These are phyloP conservation scores for Solanum tacnaense DNA, from an alignment of 257 asterid species.

Conservation along the genomic window DNA sequence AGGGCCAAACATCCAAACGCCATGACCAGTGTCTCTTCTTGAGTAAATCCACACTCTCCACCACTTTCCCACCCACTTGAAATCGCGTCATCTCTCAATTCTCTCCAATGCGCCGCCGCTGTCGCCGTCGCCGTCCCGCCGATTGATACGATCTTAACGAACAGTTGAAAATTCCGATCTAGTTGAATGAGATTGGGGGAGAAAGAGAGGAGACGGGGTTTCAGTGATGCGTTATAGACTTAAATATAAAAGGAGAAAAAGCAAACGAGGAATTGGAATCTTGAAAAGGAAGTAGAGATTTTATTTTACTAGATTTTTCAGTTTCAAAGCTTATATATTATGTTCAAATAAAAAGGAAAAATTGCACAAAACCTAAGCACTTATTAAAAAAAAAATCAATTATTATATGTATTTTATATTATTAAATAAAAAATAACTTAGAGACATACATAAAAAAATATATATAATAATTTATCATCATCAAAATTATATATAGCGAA, in stretches of 20 bases:
- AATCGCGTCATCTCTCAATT: constrained; percentile 51
- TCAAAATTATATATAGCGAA: background rate
- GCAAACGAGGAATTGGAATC: background rate
- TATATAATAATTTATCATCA: too few species aligned
- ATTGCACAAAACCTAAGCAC: background rate
- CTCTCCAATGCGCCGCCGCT: background rate
- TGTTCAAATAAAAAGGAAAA: background rate
- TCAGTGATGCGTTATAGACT: background rate
- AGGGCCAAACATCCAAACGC: constrained; percentile 93
- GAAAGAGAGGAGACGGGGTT: background rate
- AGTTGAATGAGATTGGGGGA: background rate
- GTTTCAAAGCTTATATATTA: background rate
- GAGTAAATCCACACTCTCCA: constrained; percentile 77
- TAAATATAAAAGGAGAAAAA: background rate
- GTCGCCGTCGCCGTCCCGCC: background rate
- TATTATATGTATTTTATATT: background rate
- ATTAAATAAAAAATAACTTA: too few species aligned
- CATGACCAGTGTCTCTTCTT: constrained; percentile 71
- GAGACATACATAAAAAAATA: too few species aligned
- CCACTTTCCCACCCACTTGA: constrained; percentile 92
- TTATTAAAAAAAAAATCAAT: too few species aligned
- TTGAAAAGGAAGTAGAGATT: background rate
- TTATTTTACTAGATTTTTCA: background rate
- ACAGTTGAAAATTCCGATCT: background rate
- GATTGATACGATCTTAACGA: background rate